These are phyloP conservation scores for Tremella yokohamensis DNA, from an alignment of 768 basidiomycete species.

Conservation along the genomic window DNA sequence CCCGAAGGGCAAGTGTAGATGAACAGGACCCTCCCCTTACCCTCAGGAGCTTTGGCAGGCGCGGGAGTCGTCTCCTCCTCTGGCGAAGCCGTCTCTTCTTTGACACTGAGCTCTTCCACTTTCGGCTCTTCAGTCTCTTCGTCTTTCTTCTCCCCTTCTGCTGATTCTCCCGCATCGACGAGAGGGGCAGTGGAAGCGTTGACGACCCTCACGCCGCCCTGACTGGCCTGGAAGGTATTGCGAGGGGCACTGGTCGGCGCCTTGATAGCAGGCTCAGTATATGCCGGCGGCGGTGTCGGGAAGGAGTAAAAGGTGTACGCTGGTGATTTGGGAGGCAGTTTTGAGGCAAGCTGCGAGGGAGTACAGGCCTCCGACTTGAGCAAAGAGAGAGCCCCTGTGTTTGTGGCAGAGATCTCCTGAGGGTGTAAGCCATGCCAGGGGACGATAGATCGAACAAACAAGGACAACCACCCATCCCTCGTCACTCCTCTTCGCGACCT, in stretches of 20 bases:
- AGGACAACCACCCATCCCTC: slow-evolving; percentile 62
- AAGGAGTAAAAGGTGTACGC: slow-evolving; percentile 49
- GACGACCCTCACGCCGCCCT: slow-evolving; percentile 33
- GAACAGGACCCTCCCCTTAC: slow-evolving; percentile 58
- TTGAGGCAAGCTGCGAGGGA: slow-evolving; percentile 37
- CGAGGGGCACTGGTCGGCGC: slow-evolving; percentile 14
- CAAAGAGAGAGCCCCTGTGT: slow-evolving; percentile 22
- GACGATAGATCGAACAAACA: slow-evolving; percentile 54
- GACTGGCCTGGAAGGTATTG: slow-evolving; percentile 38
- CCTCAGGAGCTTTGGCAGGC: slow-evolving; percentile 5
- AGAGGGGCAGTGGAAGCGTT: slow-evolving; percentile 12
- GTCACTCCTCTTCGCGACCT: slow-evolving; percentile 56
- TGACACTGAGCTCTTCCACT: slow-evolving; percentile 4
- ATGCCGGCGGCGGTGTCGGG: slow-evolving; percentile 35
- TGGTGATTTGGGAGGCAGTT: slow-evolving; percentile 43
- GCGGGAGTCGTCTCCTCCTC: slow-evolving; percentile 5
- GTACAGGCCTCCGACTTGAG: slow-evolving; percentile 30
- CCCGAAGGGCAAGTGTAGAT: slow-evolving; percentile 84
- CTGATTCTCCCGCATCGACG: slow-evolving; percentile 1
- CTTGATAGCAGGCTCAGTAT: slow-evolving; percentile 3
- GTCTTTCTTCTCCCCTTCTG: slow-evolving; percentile 1
- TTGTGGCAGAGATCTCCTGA: slow-evolving; percentile 37
- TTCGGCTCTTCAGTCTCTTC: slow-evolving; percentile 6
- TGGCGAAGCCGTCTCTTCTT: slow-evolving; percentile 6
- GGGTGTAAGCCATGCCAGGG: background rate